Base-by-base conservation (phyloP, 2,329 filamentous ascomycete genomes). In the Ustulina deusta region DNA sequence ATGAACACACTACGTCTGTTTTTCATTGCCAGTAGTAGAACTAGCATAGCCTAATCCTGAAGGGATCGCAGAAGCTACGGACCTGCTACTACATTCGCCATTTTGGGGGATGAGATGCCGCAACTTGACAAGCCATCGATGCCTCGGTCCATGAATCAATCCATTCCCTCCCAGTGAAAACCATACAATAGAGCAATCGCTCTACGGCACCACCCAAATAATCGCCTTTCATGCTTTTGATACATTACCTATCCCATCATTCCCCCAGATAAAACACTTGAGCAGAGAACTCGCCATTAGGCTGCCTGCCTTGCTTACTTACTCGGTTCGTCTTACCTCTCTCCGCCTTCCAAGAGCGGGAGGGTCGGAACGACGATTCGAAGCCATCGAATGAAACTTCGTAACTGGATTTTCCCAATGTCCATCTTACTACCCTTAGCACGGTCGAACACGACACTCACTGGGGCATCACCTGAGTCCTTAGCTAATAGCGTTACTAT, bases 381-480 rank as follows among this genome's bases (percentile, higher is more conserved):
- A 20, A 77, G 58, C 75, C 74, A 77, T 38, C 65, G 65, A 20
- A 73, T 67, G 13, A 77, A 75, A 1, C 57, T 49, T 10, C 70
- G 70, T 15, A 56, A 61, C 46, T 76, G 75, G 15, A 73, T 61
- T 56, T 70, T 75, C 4, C 75, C 73, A 40, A 62, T 63, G 1
- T 69, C 63, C 1, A 70, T 29, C 42, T 61, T 68, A 60, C 70
- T 75, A 7, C 68, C 71, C 48, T 38, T 40, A 15, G 64, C 68
- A 15, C 72, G 71, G 46, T 72, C 69, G 51, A 77, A 76, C n/a
- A 71, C 65, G 5, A 77, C 42, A 29, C 49, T 67, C 32, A 64
- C 65, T 3, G 61, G 10, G 1, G 38, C 46, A 3, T 69, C 61
- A 7, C 1, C 20, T 17, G 48, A 3, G 11, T 64, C 15, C 27